Conservation (phyloP, 345 rosid genomes). For the Corymbia maculata region DNA sequence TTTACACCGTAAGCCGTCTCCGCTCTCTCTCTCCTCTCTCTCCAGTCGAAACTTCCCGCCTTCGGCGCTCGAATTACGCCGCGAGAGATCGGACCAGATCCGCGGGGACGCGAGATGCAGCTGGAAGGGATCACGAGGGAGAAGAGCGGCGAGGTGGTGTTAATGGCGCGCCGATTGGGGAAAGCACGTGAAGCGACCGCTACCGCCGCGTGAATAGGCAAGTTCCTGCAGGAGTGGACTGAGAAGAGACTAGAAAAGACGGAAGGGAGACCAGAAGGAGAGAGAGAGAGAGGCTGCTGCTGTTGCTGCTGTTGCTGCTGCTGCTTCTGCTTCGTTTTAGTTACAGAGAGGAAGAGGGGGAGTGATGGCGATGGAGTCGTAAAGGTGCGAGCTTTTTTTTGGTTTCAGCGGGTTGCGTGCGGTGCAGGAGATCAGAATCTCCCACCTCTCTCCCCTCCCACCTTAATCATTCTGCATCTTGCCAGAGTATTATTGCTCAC, state of each 20-base stretch:
- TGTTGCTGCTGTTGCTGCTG: neutral
- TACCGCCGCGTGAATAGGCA: neutral
- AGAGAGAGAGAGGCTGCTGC: neutral
- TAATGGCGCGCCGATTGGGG: neutral
- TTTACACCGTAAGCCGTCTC: neutral
- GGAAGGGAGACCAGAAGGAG: neutral
- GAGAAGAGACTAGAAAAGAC: neutral
- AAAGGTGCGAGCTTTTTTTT: neutral
- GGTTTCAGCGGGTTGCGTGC: constrained; percentile 1
- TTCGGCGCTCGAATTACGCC: neutral
- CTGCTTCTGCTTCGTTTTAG: neutral
- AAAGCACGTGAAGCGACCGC: neutral
- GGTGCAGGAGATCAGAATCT: neutral
- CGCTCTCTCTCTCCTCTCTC: neutral
- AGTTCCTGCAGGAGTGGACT: neutral
- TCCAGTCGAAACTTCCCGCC: neutral
- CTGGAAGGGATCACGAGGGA: neutral
- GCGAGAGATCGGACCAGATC: neutral
- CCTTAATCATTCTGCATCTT: neutral
- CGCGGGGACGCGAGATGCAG: neutral
- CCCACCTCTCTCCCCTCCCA: neutral
- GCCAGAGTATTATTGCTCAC: neutral
- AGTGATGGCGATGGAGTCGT: neutral
- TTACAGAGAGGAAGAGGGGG: neutral
- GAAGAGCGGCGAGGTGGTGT: neutral